phyloP scores from a whole-genome alignment of 768 basidiomycete genomes.

The Panellus pusillus region DNA sequence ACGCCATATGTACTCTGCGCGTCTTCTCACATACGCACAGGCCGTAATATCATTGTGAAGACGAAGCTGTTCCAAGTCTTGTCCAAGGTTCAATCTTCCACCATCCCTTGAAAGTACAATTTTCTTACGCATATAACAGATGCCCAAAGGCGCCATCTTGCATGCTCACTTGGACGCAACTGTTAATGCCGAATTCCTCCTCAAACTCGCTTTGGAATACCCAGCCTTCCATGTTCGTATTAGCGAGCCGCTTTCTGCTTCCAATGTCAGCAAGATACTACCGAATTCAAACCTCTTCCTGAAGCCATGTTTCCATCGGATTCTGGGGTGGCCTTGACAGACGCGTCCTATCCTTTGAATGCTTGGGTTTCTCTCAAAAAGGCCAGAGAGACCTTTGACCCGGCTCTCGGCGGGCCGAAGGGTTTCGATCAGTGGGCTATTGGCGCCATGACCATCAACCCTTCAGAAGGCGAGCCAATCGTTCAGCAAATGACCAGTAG shows the following conservation, averaged over 20 bases:
- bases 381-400: constrained; percentile 55
- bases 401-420: constrained; percentile 54
- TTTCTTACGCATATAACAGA: constrained; percentile 36
- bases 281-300: constrained; percentile 55
- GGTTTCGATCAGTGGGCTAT: constrained; percentile 72
- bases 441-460: constrained; percentile 62
- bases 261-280: constrained; percentile 41
- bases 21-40: constrained; percentile 28
- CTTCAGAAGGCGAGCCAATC: constrained; percentile 40
- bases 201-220: constrained; percentile 55
- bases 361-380: constrained; percentile 56
- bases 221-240: constrained; percentile 61
- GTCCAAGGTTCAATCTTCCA: constrained; percentile 43
- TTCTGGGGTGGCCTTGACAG: constrained; percentile 37
- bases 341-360: constrained; percentile 41
- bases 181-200: constrained; percentile 52
- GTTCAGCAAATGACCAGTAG: not conserved
- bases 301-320: constrained; percentile 23
- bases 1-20: not conserved
- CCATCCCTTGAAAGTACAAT: not conserved
- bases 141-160: constrained; percentile 79
- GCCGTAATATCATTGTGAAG: constrained; percentile 55
- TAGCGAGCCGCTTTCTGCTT: constrained; percentile 36
- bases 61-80: constrained; percentile 65
- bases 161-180: constrained; percentile 79